A percentile compares a stretch with the other conserved stretches of the same genome.
Evolutionary conservation across 129 eudicot species (phyloP).

Genomic region (Apium graveolens): DNA sequence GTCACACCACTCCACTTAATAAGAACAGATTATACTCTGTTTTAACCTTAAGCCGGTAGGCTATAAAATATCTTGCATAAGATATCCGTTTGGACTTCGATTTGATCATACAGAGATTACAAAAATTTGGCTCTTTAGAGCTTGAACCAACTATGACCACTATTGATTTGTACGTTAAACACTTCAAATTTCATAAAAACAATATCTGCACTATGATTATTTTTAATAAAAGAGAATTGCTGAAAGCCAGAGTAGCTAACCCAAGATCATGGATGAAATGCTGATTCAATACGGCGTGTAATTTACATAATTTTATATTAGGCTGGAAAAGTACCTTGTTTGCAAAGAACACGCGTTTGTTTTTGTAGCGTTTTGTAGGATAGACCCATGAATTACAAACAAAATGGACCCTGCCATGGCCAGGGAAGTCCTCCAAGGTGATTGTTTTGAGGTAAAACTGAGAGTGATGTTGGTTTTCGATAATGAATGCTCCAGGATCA

Average conservation of each 20-base stretch:
- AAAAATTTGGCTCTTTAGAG: not conserved
- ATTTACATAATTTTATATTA: not conserved
- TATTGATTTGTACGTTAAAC: not conserved
- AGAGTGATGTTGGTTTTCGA: constrained; percentile 52
- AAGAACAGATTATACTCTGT: not conserved
- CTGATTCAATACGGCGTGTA: not conserved
- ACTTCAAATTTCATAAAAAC: not conserved
- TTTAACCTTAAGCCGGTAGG: not conserved
- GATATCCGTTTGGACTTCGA: not conserved
- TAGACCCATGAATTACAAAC: constrained; percentile 91
- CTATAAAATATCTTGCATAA: not conserved
- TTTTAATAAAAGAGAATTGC: not conserved
- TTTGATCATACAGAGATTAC: not conserved
- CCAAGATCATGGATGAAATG: not conserved
- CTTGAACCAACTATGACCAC: not conserved
- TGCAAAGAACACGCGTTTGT: constrained; percentile 63
- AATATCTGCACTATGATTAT: not conserved
- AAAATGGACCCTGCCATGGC: constrained; percentile 51
- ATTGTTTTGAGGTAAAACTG: constrained; percentile 66
- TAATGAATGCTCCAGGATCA: constrained; percentile 62
- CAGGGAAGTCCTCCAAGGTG: constrained; percentile 55
- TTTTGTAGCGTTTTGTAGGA: constrained; percentile 48
- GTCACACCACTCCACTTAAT: not conserved
- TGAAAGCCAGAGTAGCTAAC: not conserved
- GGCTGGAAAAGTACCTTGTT: constrained; percentile 47